Base-by-base conservation (phyloP, 768 basidiomycete genomes). In the Pleurotus tuoliensis region DNA sequence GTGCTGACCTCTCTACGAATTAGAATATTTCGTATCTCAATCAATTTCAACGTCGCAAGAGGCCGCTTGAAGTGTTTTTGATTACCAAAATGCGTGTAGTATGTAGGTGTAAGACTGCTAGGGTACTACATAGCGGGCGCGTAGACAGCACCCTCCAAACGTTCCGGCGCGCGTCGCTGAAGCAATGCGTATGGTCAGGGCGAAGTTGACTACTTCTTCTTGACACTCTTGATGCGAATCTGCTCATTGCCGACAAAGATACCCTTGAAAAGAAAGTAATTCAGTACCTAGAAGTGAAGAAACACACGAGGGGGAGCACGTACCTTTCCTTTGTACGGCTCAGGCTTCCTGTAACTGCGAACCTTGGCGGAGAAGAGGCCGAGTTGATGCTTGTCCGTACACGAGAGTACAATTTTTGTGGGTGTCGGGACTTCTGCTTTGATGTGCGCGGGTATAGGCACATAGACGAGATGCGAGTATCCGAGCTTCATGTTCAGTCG, bases 301-400 rank as follows among this genome's bases (percentile, higher is more conserved):
- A 16, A 30, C 38, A 38, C 18, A 34, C 44, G 46, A 20, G n/a
- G 54, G 22, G 40, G 39, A 46, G 73, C 89, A 25, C 24, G 51
- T 66, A 96, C 94, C 82, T 98, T 98, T 68, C 94, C 96, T 73
- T 98, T 93, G 74, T 98, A 99, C 13, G 94, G 95, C 68, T 99
- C 96, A 18, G 96, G 96, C 63, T 87, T 88, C 63, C 96, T 82
- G 74, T 86, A 88, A 58, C 79, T 81, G 59, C 94, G 79, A 22
- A 98, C 86, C 61, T 85, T 82, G 4, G 95, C 93, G 0, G 94
- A 90, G 67, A 96, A 96, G 61, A 92, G 76, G 1, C 94, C 94
- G 57, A 99, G 69, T 47, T 79, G 73, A 64, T 97, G 90, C 70
- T 98, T 98, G 75, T 97, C 89, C 55, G 83, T 90, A 63, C 94